Conservation (phyloP, 2,329 filamentous ascomycete genomes). For the Sordariomycetes sp. region DNA sequence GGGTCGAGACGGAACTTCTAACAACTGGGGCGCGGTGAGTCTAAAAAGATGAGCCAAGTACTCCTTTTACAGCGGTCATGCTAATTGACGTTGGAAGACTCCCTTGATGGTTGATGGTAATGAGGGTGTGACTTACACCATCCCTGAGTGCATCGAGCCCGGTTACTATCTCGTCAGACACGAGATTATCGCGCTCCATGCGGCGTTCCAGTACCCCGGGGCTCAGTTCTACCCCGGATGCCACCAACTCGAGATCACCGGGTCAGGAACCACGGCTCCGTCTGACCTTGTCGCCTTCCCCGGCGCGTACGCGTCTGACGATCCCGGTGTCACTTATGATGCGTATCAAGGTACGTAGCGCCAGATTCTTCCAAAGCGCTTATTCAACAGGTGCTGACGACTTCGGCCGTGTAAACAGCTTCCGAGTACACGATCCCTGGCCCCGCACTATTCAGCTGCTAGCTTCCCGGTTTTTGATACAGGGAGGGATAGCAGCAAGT, state of each 20-base stretch:
- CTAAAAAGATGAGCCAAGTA: slow-evolving; percentile 3
- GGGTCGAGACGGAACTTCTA: slow-evolving; percentile 33
- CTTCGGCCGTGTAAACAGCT: not conserved
- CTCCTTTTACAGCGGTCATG: not conserved
- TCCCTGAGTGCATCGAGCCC: slow-evolving; percentile 34
- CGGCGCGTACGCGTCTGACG: slow-evolving; percentile 33
- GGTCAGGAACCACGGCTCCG: slow-evolving; percentile 25
- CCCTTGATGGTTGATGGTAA: slow-evolving; percentile 30
- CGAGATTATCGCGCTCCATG: slow-evolving; percentile 41
- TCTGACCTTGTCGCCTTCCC: slow-evolving; percentile 35
- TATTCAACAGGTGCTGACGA: not conserved
- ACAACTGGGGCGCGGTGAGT: slow-evolving; percentile 29
- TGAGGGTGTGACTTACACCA: slow-evolving; percentile 32
- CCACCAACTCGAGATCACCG: slow-evolving; percentile 41
- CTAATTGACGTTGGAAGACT: slow-evolving; percentile 12
- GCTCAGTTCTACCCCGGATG: slow-evolving; percentile 45
- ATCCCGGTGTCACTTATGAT: slow-evolving; percentile 38
- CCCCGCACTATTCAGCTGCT: not conserved
- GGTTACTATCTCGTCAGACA: slow-evolving; percentile 46
- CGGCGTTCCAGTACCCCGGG: slow-evolving; percentile 32
- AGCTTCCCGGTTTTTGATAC: not conserved
- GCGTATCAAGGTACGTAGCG: slow-evolving; percentile 27
- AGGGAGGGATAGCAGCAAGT: too few relatives aligned
- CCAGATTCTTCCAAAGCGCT: not conserved
- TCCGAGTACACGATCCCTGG: slow-evolving; percentile 1